Conservation (phyloP, 768 basidiomycete species). For the Hypsizygus marmoreus region DNA sequence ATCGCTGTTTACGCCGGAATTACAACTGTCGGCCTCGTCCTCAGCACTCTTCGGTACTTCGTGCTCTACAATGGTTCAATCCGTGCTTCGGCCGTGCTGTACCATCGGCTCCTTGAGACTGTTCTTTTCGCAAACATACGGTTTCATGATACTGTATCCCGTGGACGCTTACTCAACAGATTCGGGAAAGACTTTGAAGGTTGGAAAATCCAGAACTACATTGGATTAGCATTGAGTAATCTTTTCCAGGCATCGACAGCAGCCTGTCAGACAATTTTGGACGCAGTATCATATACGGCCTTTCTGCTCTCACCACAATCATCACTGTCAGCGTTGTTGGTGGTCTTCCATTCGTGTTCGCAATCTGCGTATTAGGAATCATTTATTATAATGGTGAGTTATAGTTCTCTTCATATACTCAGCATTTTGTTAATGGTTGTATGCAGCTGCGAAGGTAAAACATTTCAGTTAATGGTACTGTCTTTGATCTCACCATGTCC, state of each 20-base stretch:
- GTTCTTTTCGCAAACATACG: constrained; percentile 88
- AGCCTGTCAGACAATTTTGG: constrained; percentile 84
- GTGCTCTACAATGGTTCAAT: constrained; percentile 85
- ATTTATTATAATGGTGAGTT: constrained; percentile 73
- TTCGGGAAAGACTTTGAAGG: constrained; percentile 92
- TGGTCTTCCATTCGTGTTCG: constrained; percentile 71
- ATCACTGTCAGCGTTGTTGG: constrained; percentile 78
- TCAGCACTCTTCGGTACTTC: constrained; percentile 67
- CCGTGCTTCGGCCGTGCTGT: constrained; percentile 74
- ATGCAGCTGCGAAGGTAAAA: constrained; percentile 39
- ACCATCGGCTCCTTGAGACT: constrained; percentile 72
- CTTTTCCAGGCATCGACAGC: constrained; percentile 70
- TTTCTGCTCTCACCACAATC: constrained; percentile 74
- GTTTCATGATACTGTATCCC: constrained; percentile 90
- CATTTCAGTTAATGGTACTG: not conserved
- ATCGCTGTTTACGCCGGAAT: constrained; percentile 68
- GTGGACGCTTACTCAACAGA: constrained; percentile 80
- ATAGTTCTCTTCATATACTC: not conserved
- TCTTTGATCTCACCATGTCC: constrained; percentile 2
- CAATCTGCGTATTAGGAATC: constrained; percentile 52
- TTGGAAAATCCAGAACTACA: constrained; percentile 20
- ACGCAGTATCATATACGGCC: constrained; percentile 66
- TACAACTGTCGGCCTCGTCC: constrained; percentile 41
- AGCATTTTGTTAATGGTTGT: not conserved
- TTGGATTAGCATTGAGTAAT: constrained; percentile 17